Evolutionary conservation across 2,329 filamentous ascomycete genomes (phyloP).

Genomic region (Bipolaris oryzae): DNA sequence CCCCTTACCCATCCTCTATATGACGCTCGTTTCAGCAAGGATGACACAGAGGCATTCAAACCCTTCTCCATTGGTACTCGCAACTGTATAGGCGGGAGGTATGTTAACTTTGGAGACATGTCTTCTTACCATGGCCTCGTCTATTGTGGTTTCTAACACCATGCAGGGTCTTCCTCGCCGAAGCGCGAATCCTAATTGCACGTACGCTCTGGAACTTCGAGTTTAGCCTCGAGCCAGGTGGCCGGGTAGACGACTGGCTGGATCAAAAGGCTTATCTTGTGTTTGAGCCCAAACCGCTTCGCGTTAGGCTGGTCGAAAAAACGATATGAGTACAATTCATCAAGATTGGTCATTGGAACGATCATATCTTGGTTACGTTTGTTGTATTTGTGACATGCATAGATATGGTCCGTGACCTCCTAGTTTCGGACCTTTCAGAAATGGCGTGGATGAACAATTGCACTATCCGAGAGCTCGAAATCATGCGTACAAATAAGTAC

Average conservation of each 20-base stretch:
- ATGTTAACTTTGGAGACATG: neutral
- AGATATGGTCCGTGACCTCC: neutral
- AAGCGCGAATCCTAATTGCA: conserved; percentile 1
- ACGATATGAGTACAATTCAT: neutral
- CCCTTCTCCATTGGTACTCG: conserved; percentile 13
- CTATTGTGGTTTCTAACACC: neutral
- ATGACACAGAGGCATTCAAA: conserved; percentile 12
- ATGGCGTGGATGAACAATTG: neutral
- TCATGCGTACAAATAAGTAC: too few species aligned
- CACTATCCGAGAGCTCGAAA: neutral
- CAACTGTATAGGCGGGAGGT: conserved; percentile 13
- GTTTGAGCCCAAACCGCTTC: conserved; percentile 3
- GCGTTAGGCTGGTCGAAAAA: neutral
- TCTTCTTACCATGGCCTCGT: neutral
- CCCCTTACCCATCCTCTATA: neutral
- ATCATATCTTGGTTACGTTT: neutral
- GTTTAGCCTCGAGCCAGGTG: neutral
- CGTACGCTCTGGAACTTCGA: conserved; percentile 4
- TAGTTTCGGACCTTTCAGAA: neutral
- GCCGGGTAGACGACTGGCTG: neutral
- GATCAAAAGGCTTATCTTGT: conserved; percentile 8
- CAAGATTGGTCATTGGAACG: neutral
- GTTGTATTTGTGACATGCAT: neutral
- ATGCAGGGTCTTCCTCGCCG: conserved; percentile 3
- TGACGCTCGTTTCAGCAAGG: conserved; percentile 1